Evolutionary conservation across 2,329 filamentous ascomycete species (phyloP), one percentile per base, ranked within the genome.

Genomic region (Alternaria longipes): DNA sequence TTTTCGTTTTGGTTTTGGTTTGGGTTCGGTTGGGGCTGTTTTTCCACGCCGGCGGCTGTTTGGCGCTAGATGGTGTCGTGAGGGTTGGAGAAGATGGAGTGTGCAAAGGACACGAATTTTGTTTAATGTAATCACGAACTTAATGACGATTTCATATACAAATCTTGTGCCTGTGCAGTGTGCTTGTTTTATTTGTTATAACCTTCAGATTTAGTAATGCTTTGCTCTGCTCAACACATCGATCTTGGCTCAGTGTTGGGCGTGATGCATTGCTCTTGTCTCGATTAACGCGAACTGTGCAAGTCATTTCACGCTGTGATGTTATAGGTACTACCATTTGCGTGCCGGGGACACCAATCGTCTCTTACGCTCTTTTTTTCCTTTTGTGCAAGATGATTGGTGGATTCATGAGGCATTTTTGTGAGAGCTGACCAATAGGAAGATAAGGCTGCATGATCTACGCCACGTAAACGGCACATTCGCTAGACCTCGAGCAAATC

Each of bases 81-180:
- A 9, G n/a, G 14, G 28, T n/a, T 28, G 20, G 30, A 32, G 6
- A 30, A 12, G 7, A 4, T 36, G n/a, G n/a, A 18, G 32, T 32
- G 40, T 16, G 8, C 0, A 11, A n/a, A 36, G 32, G 12, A 46
- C n/a, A 26, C 1, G 7, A 2, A 8, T 59, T 59, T 11, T 59
- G 45, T 56, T 32, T 60, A 51, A 50, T 56, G 52, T 56, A 60
- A 56, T 56, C 8, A 56, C 28, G 40, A 54, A 20, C 16, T 45
- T 36, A 14, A 46, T 54, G 49, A 44, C 3, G 5, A 38, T 16
- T 28, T 11, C 0, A 36, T 4, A 3, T 20, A 16, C 11, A 16
- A 8, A 8, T 42, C 18, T 42, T 42, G 40, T 14, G 40, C 20
- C 20, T 24, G 8, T 24, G 12, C 20, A 38, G 16, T 11, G 8